Base-by-base conservation (phyloP, 768 basidiomycete genomes). In the Lanmaoa pseudosensibilis region DNA sequence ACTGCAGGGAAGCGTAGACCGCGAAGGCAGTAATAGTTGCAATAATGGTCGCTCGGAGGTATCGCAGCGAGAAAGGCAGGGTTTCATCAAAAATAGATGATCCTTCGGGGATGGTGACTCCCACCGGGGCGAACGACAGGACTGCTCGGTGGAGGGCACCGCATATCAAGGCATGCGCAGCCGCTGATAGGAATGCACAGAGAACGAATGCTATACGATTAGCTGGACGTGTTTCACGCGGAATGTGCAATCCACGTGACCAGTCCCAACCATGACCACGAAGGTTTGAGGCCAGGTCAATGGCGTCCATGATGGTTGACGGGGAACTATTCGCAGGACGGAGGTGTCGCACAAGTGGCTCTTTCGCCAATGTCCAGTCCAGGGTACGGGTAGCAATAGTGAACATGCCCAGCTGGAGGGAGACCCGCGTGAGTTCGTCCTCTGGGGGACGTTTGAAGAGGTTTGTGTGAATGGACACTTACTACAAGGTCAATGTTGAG, bases 261-360 rank as follows among this genome's bases (percentile, higher is more conserved):
- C 83, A 86, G 41, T 79, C 71, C 86, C 86, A 88, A 15, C 83
- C 84, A 45, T 74, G 64, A 8, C 86, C 87, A 18, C 87, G 83
- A 15, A 82, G 60, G 56, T 79, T 84, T 60, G 70, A 73, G 25
- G 57, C 59, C 19, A 88, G 75, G 52, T 87, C 84, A 15, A 78
- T 58, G 2, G 79, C 78, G 53, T 88, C 78, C 41, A 54, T 39
- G 34, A 56, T 18, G 41, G 40, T 39, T 2, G 59, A 56, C 7
- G 51, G 37, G 12, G 45, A 27, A 21, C 48, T 27, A 3, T 49
- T 53, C 12, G 27, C 27, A 30, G 59, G 61, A 33, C 55, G 59
- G 21, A 54, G 23, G 21, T 47, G 41, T 19, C 67, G 65, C 18
- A 55, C 41, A 1, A 60, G 54, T 18, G 62, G 65, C 13, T 57